phyloP scores from a whole-genome alignment of 2,329 filamentous ascomycete genomes.

The Aureobasidium sp. region DNA sequence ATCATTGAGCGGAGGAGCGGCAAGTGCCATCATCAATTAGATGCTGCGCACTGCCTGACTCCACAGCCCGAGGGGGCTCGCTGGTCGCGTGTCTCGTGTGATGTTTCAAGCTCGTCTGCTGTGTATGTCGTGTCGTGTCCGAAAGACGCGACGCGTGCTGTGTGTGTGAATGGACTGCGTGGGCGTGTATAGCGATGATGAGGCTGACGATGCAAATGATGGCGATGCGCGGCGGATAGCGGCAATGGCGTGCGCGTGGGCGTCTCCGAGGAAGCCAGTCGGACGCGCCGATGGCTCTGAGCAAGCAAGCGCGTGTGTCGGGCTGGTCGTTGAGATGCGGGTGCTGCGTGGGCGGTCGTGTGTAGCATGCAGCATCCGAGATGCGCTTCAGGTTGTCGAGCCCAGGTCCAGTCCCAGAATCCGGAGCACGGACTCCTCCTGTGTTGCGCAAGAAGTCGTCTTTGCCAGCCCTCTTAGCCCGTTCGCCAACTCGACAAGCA shows the following conservation, averaged over 20 bases:
- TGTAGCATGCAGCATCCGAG: not conserved
- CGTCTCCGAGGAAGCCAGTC: not conserved
- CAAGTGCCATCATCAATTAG: constrained; percentile 16
- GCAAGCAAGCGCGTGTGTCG: not conserved
- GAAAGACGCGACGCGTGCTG: constrained; percentile 5
- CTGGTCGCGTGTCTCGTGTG: not conserved
- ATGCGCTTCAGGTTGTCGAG: not conserved
- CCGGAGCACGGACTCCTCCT: not conserved
- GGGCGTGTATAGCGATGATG: not conserved
- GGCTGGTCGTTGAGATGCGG: not conserved
- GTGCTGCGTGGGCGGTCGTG: not conserved
- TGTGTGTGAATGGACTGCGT: not conserved
- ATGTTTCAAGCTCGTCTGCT: not conserved
- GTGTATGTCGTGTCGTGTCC: not conserved
- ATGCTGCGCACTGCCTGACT: constrained; percentile 15
- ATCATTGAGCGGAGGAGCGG: constrained; percentile 31
- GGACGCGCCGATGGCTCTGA: not conserved
- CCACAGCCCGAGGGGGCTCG: constrained; percentile 2
- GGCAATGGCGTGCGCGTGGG: not conserved
- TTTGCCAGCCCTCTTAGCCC: not conserved
- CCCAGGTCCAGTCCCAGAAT: not conserved
- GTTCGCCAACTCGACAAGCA: not conserved
- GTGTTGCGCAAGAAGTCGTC: not conserved
- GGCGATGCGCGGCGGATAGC: not conserved
- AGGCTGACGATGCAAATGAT: not conserved